Conservation (phyloP, 2,329 filamentous ascomycete species). For the Aureobasidium sp. region DNA sequence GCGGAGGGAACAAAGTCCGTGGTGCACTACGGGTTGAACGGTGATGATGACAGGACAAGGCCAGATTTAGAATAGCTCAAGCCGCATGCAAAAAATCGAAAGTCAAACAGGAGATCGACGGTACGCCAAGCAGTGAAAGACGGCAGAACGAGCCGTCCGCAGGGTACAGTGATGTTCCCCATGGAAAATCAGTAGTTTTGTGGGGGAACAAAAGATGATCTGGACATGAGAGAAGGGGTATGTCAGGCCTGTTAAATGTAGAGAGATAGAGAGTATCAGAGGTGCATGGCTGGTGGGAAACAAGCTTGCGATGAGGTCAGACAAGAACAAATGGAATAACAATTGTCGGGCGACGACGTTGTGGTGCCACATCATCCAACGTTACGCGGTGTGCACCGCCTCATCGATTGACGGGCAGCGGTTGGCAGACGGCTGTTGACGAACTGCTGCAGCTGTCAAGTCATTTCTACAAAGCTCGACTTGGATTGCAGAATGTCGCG, state of each 20-base stretch:
- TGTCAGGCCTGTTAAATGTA: too few relatives aligned
- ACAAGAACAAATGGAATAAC: neutral
- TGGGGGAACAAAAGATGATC: neutral
- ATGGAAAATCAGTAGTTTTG: neutral
- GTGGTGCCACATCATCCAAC: constrained; percentile 6
- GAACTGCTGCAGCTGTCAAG: neutral
- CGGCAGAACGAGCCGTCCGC: constrained; percentile 2
- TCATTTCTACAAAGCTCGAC: neutral
- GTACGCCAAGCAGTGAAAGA: neutral
- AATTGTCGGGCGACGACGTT: constrained; percentile 8
- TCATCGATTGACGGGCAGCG: neutral
- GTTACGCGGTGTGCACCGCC: constrained; percentile 10
- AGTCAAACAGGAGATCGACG: constrained; percentile 2
- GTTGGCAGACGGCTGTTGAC: neutral
- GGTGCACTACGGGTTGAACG: neutral
- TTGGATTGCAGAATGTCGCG: neutral
- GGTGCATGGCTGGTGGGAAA: neutral
- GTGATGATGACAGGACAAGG: constrained; percentile 1
- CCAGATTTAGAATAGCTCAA: constrained; percentile 7
- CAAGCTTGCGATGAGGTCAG: neutral
- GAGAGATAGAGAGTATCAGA: constrained; percentile 5
- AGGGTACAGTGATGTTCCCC: neutral
- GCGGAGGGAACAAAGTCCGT: neutral
- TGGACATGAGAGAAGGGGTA: neutral
- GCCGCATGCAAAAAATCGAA: constrained; percentile 8